These are phyloP conservation scores for Diaporthe citri DNA, from an alignment of 2,329 filamentous ascomycete species.

Conservation along the genomic window DNA sequence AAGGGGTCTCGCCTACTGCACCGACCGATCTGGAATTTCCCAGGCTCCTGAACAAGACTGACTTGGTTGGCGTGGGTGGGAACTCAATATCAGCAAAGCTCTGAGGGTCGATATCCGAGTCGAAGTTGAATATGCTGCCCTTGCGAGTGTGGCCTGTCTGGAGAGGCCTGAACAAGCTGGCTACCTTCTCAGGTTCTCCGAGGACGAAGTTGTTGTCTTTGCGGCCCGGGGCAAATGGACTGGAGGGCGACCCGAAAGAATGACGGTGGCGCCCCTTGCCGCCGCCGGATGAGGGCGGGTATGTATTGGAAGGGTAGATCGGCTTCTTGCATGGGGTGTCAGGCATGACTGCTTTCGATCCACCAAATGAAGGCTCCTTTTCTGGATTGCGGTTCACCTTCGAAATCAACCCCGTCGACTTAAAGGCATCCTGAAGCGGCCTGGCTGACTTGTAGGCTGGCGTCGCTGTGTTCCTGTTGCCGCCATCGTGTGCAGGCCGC, in stretches of 20 bases:
- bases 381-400: constrained; percentile 92
- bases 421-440: constrained; percentile 86
- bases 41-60: constrained; percentile 56
- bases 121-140: constrained; percentile 83
- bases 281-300: constrained; percentile 70
- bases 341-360: constrained; percentile 78
- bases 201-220: constrained; percentile 63
- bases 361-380: constrained; percentile 64
- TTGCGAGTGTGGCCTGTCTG: constrained; percentile 60
- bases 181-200: constrained; percentile 69
- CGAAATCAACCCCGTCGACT: constrained; percentile 93
- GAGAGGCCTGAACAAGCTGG: constrained; percentile 75
- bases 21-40: constrained; percentile 41
- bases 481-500: constrained; percentile 61
- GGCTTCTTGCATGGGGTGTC: constrained; percentile 97
- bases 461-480: constrained; percentile 72
- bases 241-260: constrained; percentile 83
- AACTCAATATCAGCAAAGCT: constrained; percentile 73
- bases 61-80: constrained; percentile 95
- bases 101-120: constrained; percentile 72
- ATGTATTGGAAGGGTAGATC: constrained; percentile 75
- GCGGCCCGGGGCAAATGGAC: constrained; percentile 69
- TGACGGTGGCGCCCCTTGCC: constrained; percentile 73
- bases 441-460: constrained; percentile 83
- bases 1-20: constrained; percentile 41